Conservation (phyloP, 139 green algal species). For the Picochlorum sp. region DNA sequence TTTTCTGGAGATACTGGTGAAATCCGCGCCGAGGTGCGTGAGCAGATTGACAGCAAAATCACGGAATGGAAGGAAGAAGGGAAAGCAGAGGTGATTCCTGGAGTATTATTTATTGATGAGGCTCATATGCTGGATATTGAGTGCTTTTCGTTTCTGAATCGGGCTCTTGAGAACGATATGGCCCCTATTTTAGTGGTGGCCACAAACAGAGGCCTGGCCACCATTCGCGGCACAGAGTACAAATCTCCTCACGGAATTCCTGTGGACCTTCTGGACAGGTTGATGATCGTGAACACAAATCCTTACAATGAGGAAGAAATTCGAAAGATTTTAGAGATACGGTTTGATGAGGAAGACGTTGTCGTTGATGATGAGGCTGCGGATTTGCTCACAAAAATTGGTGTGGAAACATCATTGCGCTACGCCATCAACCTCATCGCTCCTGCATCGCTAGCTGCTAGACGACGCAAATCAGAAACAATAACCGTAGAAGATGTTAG, state of each 20-base stretch:
- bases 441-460: conserved; percentile 68
- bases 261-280: conserved; percentile 94
- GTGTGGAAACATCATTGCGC: conserved; percentile 82
- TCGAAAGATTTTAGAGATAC: conserved; percentile 87
- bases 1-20: conserved; percentile 98
- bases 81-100: conserved; percentile 97
- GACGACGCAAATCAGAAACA: conserved; percentile 69
- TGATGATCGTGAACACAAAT: conserved; percentile 96
- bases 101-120: conserved; percentile 96
- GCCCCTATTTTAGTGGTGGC: conserved; percentile 95
- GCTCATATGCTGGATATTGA: conserved; percentile 99
- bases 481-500: conserved; percentile 94
- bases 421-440: conserved; percentile 98
- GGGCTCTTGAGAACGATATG: conserved; percentile 96
- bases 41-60: conserved; percentile 50
- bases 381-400: conserved; percentile 96
- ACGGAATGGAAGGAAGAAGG: conserved; percentile 98
- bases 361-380: conserved; percentile 75
- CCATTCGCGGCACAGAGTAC: conserved; percentile 95
- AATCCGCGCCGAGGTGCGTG: conserved; percentile 87
- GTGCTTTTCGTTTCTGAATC: conserved; percentile 98
- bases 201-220: conserved; percentile 96
- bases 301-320: conserved; percentile 94
- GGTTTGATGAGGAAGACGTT: conserved; percentile 67
- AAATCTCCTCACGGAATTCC: conserved; percentile 90